These are phyloP conservation scores for Exsudoporus frostii DNA, from an alignment of 768 basidiomycete species.

Conservation along the genomic window DNA sequence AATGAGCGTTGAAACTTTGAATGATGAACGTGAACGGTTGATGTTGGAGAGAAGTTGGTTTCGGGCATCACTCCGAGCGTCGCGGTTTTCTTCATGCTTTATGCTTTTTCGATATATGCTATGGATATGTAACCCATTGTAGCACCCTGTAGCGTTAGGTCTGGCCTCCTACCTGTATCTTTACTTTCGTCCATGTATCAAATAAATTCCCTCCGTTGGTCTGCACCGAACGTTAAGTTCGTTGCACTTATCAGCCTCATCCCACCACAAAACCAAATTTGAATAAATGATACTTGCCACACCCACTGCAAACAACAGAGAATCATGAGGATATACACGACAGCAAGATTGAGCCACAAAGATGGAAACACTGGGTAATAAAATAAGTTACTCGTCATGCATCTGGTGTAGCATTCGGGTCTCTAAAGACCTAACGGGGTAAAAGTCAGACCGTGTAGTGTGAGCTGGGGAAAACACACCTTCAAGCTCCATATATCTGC, in stretches of 20 bases:
- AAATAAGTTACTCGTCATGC: slow-evolving; percentile 27
- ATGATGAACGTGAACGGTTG: neutral
- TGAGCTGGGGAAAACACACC: slow-evolving; percentile 37
- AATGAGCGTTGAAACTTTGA: slow-evolving; percentile 1
- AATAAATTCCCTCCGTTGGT: slow-evolving; percentile 5
- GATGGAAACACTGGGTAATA: slow-evolving; percentile 12
- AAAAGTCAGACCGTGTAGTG: neutral
- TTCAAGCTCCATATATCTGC: slow-evolving; percentile 76
- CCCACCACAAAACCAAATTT: neutral
- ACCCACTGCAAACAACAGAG: neutral
- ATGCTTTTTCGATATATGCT: neutral
- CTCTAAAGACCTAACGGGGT: slow-evolving; percentile 40
- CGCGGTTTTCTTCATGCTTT: neutral
- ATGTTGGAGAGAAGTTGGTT: neutral
- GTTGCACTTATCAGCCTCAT: neutral
- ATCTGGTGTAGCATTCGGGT: slow-evolving; percentile 34
- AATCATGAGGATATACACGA: slow-evolving; percentile 8
- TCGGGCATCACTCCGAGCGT: neutral
- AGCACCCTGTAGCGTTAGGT: slow-evolving; percentile 23
- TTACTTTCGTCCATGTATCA: slow-evolving; percentile 17
- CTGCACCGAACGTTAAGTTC: neutral
- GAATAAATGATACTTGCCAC: neutral
- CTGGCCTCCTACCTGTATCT: slow-evolving; percentile 13
- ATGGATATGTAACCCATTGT: slow-evolving; percentile 7
- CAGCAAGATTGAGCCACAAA: slow-evolving; percentile 7